Evolutionary conservation across 306 rosid genomes (phyloP), one percentile per base, ranked within the genome.

Genomic region (Quercus rubra): DNA sequence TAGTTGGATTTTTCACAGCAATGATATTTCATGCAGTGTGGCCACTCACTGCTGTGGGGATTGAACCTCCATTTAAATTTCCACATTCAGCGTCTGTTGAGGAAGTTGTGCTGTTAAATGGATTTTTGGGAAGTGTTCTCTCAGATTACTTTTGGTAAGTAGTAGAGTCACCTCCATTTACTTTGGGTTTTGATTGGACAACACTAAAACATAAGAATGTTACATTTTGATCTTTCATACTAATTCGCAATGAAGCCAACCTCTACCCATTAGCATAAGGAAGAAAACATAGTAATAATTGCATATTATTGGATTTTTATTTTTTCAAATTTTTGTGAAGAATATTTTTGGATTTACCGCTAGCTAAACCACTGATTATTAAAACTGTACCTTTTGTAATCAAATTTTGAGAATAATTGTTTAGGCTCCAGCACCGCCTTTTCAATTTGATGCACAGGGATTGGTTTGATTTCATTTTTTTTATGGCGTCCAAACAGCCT

Each of bases 111-210:
- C 81, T 90, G 52, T 75, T 88, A 57, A 92, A 92, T 82, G 78
- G 92, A 84, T 83, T 89, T 28, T 74, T 83, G 7, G 93, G 92
- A 56, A 86, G 88, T 46, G 88, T 89, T 79, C 84, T 89, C 55
- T 90, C 93, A 4, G 92, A 92, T 86, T 92, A 89, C 78, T 89
- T 87, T 56, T 92, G 92, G 95, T 90, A 87, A 12, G 89, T 81
- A 12, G 86, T 80, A 68, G 43, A 82, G 54, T 27, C 15, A 5
- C 80, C 62, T 76, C 46, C 49, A 38, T 67, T 23, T 25, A 3
- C 38, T 61, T 27, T 20, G 46, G 62, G 20, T 49, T 46, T 43
- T 33, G 55, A 9, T 69, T n/a, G 63, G 35, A 49, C 30, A 58
- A 10, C 72, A 68, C n/a, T 18, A 59, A 17, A 46, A 31, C 14